Evolutionary conservation across 1,284 basidiomycete genomes (phyloP).

Genomic region (Polyporus tsugae): DNA sequence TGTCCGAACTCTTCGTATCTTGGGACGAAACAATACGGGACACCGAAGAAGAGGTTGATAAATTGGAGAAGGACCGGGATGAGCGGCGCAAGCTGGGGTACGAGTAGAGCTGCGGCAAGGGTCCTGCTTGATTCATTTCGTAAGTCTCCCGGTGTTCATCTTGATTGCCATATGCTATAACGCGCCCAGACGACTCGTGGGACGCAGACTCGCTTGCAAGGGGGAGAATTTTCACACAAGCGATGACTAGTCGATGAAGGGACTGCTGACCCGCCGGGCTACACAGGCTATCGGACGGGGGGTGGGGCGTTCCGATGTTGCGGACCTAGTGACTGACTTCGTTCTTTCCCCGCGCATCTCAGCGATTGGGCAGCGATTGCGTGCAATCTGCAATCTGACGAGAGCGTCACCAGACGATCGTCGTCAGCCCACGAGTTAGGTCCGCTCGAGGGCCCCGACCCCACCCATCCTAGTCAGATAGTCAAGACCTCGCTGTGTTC

Average conservation of each 20-base stretch:
- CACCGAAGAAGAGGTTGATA: conserved; percentile 63
- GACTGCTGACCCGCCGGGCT: neutral
- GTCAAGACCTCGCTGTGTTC: neutral
- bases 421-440: neutral
- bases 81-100: conserved; percentile 66
- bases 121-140: conserved; percentile 6
- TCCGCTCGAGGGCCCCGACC: neutral
- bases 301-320: conserved; percentile 1
- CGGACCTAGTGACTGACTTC: neutral
- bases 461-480: neutral
- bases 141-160: conserved; percentile 17
- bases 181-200: neutral
- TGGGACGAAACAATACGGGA: conserved; percentile 79
- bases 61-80: conserved; percentile 63
- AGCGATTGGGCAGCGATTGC: conserved; percentile 9
- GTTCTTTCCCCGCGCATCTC: conserved; percentile 5
- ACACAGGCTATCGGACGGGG: neutral
- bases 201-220: neutral
- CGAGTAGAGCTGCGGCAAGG: conserved; percentile 37
- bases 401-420: conserved; percentile 12
- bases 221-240: neutral
- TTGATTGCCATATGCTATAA: conserved; percentile 8
- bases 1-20: conserved; percentile 81
- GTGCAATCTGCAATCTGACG: conserved; percentile 6
- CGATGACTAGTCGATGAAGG: neutral